A percentile compares a stretch with the other conserved stretches of the same genome.
These are phyloP conservation scores for Posidonia australis DNA, from an alignment of 106 monocot species.

Conservation along the genomic window DNA sequence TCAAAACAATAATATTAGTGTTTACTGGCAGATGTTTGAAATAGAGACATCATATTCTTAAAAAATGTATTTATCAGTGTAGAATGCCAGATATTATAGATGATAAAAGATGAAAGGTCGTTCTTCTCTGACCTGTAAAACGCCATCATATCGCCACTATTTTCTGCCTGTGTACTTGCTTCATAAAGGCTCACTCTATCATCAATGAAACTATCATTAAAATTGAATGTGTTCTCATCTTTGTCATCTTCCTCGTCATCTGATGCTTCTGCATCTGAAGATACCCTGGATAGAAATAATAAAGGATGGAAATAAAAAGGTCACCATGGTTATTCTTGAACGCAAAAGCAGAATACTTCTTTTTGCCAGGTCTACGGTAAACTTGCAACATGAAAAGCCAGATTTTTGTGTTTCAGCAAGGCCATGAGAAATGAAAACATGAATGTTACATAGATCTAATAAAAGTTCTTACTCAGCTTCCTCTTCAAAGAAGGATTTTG, in stretches of 20 bases:
- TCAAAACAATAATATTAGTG: too few species aligned
- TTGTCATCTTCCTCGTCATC: constrained; percentile 61
- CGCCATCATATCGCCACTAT: constrained; percentile 69
- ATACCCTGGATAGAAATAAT: constrained; percentile 47
- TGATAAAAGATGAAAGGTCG: not conserved
- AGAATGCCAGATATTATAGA: not conserved
- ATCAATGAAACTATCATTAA: constrained; percentile 75
- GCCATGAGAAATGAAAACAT: too few species aligned
- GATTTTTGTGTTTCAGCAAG: too few species aligned
- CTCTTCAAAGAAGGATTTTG: constrained; percentile 54
- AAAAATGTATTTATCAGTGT: not conserved
- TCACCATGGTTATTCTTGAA: not conserved
- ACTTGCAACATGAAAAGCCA: too few species aligned
- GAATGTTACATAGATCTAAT: not conserved
- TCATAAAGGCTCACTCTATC: constrained; percentile 42
- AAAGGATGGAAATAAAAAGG: not conserved
- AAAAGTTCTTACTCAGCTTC: constrained; percentile 79
- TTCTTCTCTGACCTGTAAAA: constrained; percentile 65
- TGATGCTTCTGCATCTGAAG: constrained; percentile 62
- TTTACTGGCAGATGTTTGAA: too few species aligned
- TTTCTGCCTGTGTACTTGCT: constrained; percentile 35
- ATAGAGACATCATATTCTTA: not conserved
- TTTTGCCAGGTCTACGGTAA: too few species aligned
- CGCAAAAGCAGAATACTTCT: too few species aligned
- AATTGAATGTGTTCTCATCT: constrained; percentile 51